Evolutionary conservation across 1,139 yeast genomes (phyloP), one percentile per base, ranked within the genome.

Genomic region (Debaryomycetaceae sp.): DNA sequence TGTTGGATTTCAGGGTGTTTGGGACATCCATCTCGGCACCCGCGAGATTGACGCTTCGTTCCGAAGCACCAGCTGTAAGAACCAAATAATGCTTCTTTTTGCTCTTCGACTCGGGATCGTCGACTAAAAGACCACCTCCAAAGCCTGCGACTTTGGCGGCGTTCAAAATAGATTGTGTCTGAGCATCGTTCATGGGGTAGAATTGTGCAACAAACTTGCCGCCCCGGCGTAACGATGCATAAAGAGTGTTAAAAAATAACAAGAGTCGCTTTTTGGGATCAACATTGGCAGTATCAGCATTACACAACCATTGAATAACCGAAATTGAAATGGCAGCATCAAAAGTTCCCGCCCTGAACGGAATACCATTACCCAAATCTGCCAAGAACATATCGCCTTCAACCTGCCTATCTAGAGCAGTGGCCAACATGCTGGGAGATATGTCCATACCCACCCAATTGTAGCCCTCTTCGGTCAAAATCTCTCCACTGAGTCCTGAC

Each of bases 201-300:
- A 90, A 90, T 55, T 90, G 99, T 22, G 95, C 95, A 14, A 83
- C 95, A 40, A 87, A 93, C 53, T 90, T 90, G 4, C 98, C 99
- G 24, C 98, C 98, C 50, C 95, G 72, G 49, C 73, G 79, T 51
- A 90, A 63, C 16, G 87, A 65, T 2, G 95, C 86, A 55, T 83
- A 90, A 32, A 92, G 62, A 0, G 95, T 79, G 49, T 82, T 81
- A 65, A 92, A 90, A 49, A 90, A 92, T 24, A 79, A 61, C 55
- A 78, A 62, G 32, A 86, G 55, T 53, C 99, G 72, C 45, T 69
- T 70, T 49, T 80, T 80, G n/a, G 99, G 98, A 45, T 86, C 95
- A 30, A 77, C 79, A 25, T 68, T 65, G 3, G 85, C 55, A 4
- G 85, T 69, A 51, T 90, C 98, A 3, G 98, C 98, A 51, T 90